A percentile compares a stretch with the other conserved stretches of the same genome.
Evolutionary conservation across 2,329 filamentous ascomycete species (phyloP).

Genomic region (Bipolaris bicolor): DNA sequence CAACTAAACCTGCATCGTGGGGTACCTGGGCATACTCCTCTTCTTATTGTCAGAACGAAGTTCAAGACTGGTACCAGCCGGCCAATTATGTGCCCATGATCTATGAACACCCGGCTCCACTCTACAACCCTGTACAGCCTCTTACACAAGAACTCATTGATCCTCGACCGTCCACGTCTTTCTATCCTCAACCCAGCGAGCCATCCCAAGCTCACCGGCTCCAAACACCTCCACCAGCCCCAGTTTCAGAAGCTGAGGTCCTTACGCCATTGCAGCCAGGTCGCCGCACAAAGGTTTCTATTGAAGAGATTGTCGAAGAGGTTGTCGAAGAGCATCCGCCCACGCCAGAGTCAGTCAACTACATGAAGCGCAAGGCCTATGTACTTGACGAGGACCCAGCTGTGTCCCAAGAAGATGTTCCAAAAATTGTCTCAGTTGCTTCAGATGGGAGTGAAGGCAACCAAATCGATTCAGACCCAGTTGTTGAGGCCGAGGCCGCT

Average conservation of each 20-base stretch:
- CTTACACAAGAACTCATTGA: slow-evolving; percentile 11
- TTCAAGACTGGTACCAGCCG: slow-evolving; percentile 10
- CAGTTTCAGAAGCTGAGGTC: slow-evolving; percentile 10
- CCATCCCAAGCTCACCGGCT: slow-evolving; percentile 15
- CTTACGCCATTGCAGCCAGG: slow-evolving; percentile 22
- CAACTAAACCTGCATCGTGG: slow-evolving; percentile 19
- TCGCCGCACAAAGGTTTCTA: slow-evolving; percentile 39
- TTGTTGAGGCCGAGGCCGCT: slow-evolving; percentile 1
- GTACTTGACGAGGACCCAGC: slow-evolving; percentile 23
- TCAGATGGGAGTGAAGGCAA: not conserved
- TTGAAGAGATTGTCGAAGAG: slow-evolving; percentile 44
- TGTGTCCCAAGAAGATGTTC: not conserved
- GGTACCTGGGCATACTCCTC: slow-evolving; percentile 11
- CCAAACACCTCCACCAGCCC: slow-evolving; percentile 28
- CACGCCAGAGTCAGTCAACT: slow-evolving; percentile 36
- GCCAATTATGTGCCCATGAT: slow-evolving; percentile 14
- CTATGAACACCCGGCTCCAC: slow-evolving; percentile 15
- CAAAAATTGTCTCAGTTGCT: not conserved
- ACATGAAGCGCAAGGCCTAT: slow-evolving; percentile 44
- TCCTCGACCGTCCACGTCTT: not conserved
- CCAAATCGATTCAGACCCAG: not conserved
- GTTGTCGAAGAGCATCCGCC: slow-evolving; percentile 43
- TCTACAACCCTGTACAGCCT: slow-evolving; percentile 18
- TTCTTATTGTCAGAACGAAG: slow-evolving; percentile 15
- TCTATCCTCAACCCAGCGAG: not conserved